Base-by-base conservation (phyloP, 129 eudicot species). In the Sambucus nigra region DNA sequence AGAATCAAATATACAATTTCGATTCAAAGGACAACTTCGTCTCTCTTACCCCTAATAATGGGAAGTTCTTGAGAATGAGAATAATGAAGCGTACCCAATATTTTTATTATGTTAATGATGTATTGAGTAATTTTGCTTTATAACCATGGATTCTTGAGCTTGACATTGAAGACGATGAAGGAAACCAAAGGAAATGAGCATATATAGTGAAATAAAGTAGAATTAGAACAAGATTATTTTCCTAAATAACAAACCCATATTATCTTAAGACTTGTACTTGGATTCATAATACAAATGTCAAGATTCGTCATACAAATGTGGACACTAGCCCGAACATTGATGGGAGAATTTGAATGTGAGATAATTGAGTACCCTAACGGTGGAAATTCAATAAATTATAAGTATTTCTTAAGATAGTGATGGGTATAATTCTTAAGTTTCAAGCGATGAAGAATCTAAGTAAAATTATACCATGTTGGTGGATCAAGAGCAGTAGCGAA, bases 261-360 rank as follows among this genome's bases (percentile, higher is more conserved):
- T 81, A 75, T 60, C 78, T 78, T 41, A 87, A 81, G 66, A 87
- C 92, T 45, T 78, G 81, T 20, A 66, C 80, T 38, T 77, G 72
- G 17, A 66, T 27, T 39, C 51, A 51, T 2, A 51, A 44, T 21
- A 21, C 50, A 2, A 68, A 56, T 67, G 47, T 31, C 50, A 59
- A 63, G 71, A 57, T n/a, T n/a, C n/a, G 62, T 21, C 76, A 78
- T 63, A 81, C 76, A 0, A 76, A 73, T 8, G 84, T 79, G 11
- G 93, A 86, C 68, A 76, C 92, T 5, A 76, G 95, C 61, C 66
- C 79, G 60, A 19, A 64, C 29, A 60, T 57, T 18, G 84, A 73
- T 12, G n/a, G n/a, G 5, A 69, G 51, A 41, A 48, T 0, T 32
- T 32, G 12, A 63, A 49, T 44, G n/a, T 76, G 38, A 64, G 71